These are phyloP conservation scores for Pichia insulana DNA, from an alignment of 805 yeast genomes.

Conservation along the genomic window DNA sequence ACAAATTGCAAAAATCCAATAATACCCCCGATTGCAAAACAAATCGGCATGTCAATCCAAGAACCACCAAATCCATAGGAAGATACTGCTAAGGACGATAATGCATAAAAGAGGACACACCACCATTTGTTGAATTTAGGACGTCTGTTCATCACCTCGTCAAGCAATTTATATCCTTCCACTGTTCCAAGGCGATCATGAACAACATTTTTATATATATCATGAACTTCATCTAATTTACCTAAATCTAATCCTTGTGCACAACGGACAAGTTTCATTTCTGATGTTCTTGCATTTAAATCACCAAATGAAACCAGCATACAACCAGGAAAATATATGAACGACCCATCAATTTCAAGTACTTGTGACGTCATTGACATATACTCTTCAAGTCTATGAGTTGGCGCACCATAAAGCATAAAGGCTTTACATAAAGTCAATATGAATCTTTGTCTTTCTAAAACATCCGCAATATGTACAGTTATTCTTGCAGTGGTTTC, in stretches of 20 bases:
- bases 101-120: constrained; percentile 71
- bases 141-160: constrained; percentile 51
- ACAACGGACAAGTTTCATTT: constrained; percentile 81
- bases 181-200: constrained; percentile 86
- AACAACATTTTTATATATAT: constrained; percentile 77
- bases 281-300: constrained; percentile 88
- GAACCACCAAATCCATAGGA: constrained; percentile 84
- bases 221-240: constrained; percentile 74
- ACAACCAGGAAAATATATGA: constrained; percentile 87
- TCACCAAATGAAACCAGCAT: constrained; percentile 94
- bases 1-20: constrained; percentile 79
- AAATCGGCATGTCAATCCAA: constrained; percentile 82
- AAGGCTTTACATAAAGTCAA: constrained; percentile 78
- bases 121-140: constrained; percentile 66
- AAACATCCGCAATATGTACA: constrained; percentile 81
- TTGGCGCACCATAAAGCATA: constrained; percentile 94
- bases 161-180: constrained; percentile 69
- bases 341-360: constrained; percentile 87
- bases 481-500: constrained; percentile 66
- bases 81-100: constrained; percentile 72
- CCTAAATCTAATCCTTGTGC: constrained; percentile 82
- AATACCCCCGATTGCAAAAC: constrained; percentile 69
- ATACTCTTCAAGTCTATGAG: constrained; percentile 89
- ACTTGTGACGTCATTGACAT: constrained; percentile 89
- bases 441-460: constrained; percentile 82